Conservation (phyloP, 352 stramenopile species). For the Phytophthora megakarya region DNA sequence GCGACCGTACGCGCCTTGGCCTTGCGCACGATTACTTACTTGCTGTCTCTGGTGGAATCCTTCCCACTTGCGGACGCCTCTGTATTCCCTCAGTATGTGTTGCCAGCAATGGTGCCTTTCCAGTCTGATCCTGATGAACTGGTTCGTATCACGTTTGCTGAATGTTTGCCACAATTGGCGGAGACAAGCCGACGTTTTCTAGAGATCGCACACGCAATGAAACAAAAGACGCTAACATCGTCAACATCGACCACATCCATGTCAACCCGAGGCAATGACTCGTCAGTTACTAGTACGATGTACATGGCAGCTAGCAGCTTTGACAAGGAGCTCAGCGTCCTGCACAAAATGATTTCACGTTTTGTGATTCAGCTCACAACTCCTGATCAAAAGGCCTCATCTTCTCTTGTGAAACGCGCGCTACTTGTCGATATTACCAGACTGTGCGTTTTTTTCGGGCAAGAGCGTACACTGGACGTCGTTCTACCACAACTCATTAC, state of each 20-base stretch:
- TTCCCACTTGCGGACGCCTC: constrained; percentile 95
- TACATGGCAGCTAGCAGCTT: constrained; percentile 89
- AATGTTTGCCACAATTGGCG: constrained; percentile 92
- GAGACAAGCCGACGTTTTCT: constrained; percentile 94
- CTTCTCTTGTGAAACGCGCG: constrained; percentile 93
- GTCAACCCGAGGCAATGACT: constrained; percentile 45
- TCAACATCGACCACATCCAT: constrained; percentile 42
- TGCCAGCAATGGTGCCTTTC: constrained; percentile 91
- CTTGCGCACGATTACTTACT: constrained; percentile 89
- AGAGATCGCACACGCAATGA: constrained; percentile 91
- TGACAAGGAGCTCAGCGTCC: constrained; percentile 89
- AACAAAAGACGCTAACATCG: constrained; percentile 65
- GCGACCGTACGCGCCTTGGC: constrained; percentile 90
- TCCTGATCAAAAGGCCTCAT: constrained; percentile 89
- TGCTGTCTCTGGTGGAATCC: constrained; percentile 89
- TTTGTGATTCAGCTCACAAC: constrained; percentile 95
- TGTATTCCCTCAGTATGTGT: constrained; percentile 97
- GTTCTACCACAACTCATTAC: constrained; percentile 97
- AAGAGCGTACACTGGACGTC: constrained; percentile 94
- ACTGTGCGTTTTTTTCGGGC: constrained; percentile 97
- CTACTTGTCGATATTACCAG: constrained; percentile 95
- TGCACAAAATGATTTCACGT: constrained; percentile 94
- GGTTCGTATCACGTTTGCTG: constrained; percentile 95
- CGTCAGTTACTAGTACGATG: constrained; percentile 29
- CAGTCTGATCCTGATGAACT: constrained; percentile 92